Conservation (phyloP, 129 eudicot genomes). For the Artemisia annua region DNA sequence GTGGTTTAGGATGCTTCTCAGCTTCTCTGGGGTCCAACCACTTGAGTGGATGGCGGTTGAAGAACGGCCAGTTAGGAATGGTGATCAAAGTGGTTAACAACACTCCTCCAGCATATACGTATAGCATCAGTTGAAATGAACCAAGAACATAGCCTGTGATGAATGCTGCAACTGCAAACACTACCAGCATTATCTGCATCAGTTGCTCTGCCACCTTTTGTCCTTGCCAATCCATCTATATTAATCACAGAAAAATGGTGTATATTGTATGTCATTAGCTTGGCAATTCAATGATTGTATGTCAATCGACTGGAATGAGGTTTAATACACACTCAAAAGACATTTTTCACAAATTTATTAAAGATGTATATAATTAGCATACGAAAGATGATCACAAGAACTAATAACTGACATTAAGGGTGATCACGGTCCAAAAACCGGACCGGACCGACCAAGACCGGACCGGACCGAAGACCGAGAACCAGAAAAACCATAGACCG, state of each 20-base stretch:
- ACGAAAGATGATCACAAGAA: too few relatives aligned
- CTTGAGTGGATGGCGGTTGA: conserved; percentile 73
- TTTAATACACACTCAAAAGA: neutral
- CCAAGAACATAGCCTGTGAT: conserved; percentile 62
- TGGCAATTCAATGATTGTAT: neutral
- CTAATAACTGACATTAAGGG: neutral
- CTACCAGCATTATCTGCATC: conserved; percentile 77
- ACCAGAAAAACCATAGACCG: too few relatives aligned
- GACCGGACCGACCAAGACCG: too few relatives aligned
- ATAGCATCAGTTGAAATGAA: conserved; percentile 70
- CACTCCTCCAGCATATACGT: conserved; percentile 65
- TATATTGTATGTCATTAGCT: conserved; percentile 7
- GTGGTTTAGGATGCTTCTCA: conserved; percentile 82
- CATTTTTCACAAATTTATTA: too few relatives aligned
- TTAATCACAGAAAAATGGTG: neutral
- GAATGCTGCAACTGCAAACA: conserved; percentile 66
- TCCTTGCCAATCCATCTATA: conserved; percentile 99
- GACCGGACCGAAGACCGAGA: too few relatives aligned
- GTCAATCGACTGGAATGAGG: neutral
- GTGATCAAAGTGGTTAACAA: conserved; percentile 63
- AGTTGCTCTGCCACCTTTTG: conserved; percentile 89
- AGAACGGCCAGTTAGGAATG: conserved; percentile 84
- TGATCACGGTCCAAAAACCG: too few relatives aligned
- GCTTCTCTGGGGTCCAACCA: conserved; percentile 86
- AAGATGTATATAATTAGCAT: too few relatives aligned